These are phyloP conservation scores for Sutorius eximius DNA, from an alignment of 1,284 basidiomycete species.

Conservation along the genomic window DNA sequence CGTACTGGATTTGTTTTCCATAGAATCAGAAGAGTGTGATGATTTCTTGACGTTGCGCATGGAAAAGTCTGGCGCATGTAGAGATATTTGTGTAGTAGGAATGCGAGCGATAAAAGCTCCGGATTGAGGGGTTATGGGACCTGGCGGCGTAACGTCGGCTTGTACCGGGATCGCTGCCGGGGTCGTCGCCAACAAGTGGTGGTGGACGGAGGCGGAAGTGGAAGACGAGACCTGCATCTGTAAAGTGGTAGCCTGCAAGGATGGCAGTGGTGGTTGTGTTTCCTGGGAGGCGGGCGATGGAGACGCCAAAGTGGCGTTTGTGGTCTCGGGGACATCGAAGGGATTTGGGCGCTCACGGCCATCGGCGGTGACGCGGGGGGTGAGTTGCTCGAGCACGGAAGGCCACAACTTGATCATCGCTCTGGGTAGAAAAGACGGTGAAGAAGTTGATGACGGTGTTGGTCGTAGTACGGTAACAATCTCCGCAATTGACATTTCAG, in stretches of 20 bases:
- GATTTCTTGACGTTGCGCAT: constrained; percentile 56
- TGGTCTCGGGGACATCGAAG: constrained; percentile 50
- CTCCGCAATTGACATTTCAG: constrained; percentile 16
- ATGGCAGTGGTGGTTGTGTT: neutral
- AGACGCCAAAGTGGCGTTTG: constrained; percentile 35
- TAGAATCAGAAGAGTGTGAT: constrained; percentile 32
- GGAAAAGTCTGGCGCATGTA: constrained; percentile 78
- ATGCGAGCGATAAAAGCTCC: constrained; percentile 53
- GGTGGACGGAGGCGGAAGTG: constrained; percentile 32
- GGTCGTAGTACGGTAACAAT: constrained; percentile 13
- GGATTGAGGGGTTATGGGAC: constrained; percentile 41
- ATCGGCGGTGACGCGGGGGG: constrained; percentile 59
- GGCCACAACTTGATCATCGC: constrained; percentile 72
- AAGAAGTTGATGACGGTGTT: constrained; percentile 14
- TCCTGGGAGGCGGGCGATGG: constrained; percentile 20
- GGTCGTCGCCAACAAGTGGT: constrained; percentile 40
- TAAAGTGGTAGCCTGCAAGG: neutral
- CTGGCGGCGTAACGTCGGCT: constrained; percentile 37
- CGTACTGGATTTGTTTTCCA: constrained; percentile 39
- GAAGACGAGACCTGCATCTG: constrained; percentile 14
- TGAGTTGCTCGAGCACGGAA: constrained; percentile 65
- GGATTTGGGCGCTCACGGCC: constrained; percentile 64
- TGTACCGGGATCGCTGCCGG: constrained; percentile 24
- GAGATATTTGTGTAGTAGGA: constrained; percentile 71
- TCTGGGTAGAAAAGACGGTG: constrained; percentile 21